phyloP scores from a whole-genome alignment of 192 early-diverging fungal species.

The Coemansia sp. region DNA sequence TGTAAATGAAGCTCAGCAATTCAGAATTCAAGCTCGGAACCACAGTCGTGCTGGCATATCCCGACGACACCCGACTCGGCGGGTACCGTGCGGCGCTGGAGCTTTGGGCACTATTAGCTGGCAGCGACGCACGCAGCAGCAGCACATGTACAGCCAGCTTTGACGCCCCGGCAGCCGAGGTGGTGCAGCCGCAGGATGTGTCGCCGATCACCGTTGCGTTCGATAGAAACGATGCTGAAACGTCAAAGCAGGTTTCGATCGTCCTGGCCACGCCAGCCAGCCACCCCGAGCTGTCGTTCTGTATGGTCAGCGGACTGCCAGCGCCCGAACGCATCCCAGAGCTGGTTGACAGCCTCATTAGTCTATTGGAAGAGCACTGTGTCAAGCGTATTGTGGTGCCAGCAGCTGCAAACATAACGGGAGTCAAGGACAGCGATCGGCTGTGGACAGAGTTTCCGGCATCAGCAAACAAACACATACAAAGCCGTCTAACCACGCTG shows the following conservation, averaged over 20 bases:
- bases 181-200: constrained; percentile 3
- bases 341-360: constrained; percentile 26
- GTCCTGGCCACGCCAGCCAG: constrained; percentile 13
- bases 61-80: constrained; percentile 40
- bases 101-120: constrained; percentile 20
- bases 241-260: constrained; percentile 6
- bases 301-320: constrained; percentile 42
- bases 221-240: neutral
- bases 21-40: constrained; percentile 25
- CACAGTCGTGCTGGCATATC: constrained; percentile 42
- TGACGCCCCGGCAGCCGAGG: constrained; percentile 1
- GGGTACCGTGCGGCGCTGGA: constrained; percentile 45
- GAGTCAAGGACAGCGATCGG: constrained; percentile 11
- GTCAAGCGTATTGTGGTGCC: constrained; percentile 30
- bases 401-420: constrained; percentile 26
- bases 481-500: constrained; percentile 1
- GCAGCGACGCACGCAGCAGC: neutral
- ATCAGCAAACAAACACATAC: neutral
- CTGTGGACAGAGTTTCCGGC: constrained; percentile 14
- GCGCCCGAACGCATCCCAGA: constrained; percentile 22
- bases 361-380: constrained; percentile 16
- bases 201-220: neutral
- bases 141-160: constrained; percentile 4
- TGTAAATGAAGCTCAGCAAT: constrained; percentile 26
- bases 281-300: constrained; percentile 19